Evolutionary conservation across 2,329 filamentous ascomycete species (phyloP), one percentile per base, ranked within the genome.

Genomic region (Calonectria naviculata): DNA sequence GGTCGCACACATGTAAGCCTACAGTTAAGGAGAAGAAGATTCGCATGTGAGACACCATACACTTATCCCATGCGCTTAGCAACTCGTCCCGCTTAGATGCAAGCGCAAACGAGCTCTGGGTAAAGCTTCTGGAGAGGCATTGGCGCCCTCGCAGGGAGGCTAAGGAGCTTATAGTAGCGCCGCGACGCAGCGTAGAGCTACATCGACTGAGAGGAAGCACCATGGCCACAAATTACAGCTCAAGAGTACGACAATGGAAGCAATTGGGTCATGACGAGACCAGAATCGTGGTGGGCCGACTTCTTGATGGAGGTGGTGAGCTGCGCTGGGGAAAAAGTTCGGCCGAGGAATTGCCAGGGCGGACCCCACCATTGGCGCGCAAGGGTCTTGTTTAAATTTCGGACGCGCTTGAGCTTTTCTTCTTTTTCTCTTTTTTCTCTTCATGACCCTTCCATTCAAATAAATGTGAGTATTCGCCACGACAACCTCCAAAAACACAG

Each of bases 381-480:
- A 75, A 73, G 60, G 58, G 61, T 72, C 71, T 78, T 65, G 17
- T 81, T 84, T 85, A 85, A 86, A 85, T 78, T 74, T 73, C 77
- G 75, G 78, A 79, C 78, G 47, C 61, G 66, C 80, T 81, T 65
- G 77, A 72, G 78, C 78, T 82, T 36, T 72, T 75, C 42, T 83
- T 83, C 76, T 81, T 78, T 84, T 84, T 82, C 84, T 88, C 34
- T 88, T 87, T 86, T 84, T 88, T 89, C 86, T 81, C 80, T 88
- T 92, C 89, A 93, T 92, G 90, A 96, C 95, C 95, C 95, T 97
- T 98, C 95, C 95, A 94, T 95, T 98, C 97, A 97, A 97, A 93
- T 92, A 93, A 91, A 94, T 88, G 95, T 98, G 89, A 90, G 95
- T 91, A 66, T 70, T 46, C 61, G 12, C 56, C n/a, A 10, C 58